Percentiles rank a stretch among this genome's conserved stretches.
These are phyloP conservation scores for Parietaria judaica DNA, from an alignment of 306 rosid species.

Conservation along the genomic window DNA sequence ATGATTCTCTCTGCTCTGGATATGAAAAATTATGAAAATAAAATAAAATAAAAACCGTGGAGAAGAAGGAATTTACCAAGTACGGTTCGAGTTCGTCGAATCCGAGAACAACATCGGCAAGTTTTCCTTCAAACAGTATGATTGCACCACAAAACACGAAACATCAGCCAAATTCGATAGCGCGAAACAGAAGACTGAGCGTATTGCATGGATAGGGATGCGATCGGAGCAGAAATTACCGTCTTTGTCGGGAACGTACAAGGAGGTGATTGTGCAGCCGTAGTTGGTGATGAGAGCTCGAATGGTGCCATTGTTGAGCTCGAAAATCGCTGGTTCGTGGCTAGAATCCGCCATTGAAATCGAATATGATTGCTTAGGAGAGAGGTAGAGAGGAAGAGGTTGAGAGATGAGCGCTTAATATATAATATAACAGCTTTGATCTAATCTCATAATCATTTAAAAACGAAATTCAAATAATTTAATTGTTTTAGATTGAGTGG, in stretches of 20 bases:
- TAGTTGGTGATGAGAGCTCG: constrained; percentile 54
- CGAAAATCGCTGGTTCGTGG: constrained; percentile 61
- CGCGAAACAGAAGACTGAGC: no score
- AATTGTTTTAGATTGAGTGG: no score
- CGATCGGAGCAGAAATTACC: constrained; percentile 26
- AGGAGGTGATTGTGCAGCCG: constrained; percentile 90
- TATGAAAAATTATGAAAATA: background rate
- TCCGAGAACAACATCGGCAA: constrained; percentile 91
- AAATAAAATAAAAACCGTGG: constrained; percentile 3
- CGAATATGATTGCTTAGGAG: background rate
- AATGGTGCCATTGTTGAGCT: constrained; percentile 81
- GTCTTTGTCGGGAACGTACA: constrained; percentile 68
- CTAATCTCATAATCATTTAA: no score
- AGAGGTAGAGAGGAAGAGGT: background rate
- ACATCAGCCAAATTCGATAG: constrained; percentile 8
- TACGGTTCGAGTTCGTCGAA: constrained; percentile 80
- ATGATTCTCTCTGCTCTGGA: constrained; percentile 9
- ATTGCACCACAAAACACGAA: background rate
- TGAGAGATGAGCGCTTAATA: no score
- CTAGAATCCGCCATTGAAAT: constrained; percentile 65
- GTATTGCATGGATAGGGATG: no score
- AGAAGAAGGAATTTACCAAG: constrained; percentile 34
- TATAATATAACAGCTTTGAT: no score
- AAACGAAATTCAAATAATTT: no score
- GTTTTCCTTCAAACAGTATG: constrained; percentile 38